A percentile compares a stretch with the other conserved stretches of the same genome.
These are phyloP conservation scores for Penicillium sp. DNA, from an alignment of 2,329 filamentous ascomycete species.

Conservation along the genomic window DNA sequence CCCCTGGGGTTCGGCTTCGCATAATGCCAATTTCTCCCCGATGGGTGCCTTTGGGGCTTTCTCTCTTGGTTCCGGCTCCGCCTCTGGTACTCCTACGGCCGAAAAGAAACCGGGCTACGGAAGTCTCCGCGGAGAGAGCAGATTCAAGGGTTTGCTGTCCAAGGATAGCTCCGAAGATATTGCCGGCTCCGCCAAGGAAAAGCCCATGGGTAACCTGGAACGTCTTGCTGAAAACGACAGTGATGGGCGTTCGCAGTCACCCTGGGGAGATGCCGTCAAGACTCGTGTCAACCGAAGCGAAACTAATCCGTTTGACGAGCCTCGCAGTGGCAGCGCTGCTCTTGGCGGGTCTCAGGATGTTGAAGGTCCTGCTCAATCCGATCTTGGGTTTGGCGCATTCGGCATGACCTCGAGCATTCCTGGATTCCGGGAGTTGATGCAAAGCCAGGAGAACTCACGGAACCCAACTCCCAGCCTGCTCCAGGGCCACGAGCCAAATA, in stretches of 20 bases:
- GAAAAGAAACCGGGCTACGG: slow-evolving; percentile 73
- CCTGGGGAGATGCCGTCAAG: slow-evolving; percentile 52
- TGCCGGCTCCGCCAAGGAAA: slow-evolving; percentile 53
- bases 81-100: slow-evolving; percentile 53
- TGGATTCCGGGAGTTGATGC: slow-evolving; percentile 58
- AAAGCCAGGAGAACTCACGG: slow-evolving; percentile 58
- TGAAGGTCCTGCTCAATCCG: slow-evolving; percentile 31
- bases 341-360: slow-evolving; percentile 74
- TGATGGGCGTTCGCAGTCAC: slow-evolving; percentile 48
- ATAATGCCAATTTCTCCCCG: slow-evolving; percentile 63
- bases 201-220: slow-evolving; percentile 53
- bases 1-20: slow-evolving; percentile 61
- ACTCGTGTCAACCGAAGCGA: slow-evolving; percentile 50
- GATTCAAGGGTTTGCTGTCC: slow-evolving; percentile 79
- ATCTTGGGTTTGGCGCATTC: slow-evolving; percentile 60
- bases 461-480: slow-evolving; percentile 55
- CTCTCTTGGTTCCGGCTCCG: slow-evolving; percentile 58
- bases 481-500: slow-evolving; percentile 67
- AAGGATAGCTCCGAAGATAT: slow-evolving; percentile 73
- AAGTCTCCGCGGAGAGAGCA: slow-evolving; percentile 71
- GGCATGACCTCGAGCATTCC: slow-evolving; percentile 60
- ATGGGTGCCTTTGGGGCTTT: slow-evolving; percentile 92
- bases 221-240: slow-evolving; percentile 54
- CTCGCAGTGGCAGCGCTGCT: slow-evolving; percentile 62
- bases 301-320: slow-evolving; percentile 53